Evolutionary conservation across 2,329 filamentous ascomycete species (phyloP).

Genomic region (Phialocephala sp.): DNA sequence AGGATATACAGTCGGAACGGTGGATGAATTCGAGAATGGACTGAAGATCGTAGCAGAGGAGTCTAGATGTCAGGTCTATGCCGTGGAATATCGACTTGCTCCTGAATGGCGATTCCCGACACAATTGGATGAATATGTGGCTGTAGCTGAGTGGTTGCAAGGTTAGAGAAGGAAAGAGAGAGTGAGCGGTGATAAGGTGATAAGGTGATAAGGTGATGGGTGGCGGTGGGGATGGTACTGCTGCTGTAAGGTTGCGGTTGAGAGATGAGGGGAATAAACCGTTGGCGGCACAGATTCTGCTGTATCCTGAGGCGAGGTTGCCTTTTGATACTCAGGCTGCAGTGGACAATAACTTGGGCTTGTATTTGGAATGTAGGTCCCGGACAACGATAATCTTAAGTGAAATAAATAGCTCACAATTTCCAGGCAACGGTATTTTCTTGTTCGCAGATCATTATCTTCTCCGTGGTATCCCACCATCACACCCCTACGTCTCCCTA

Average conservation of each 20-base stretch:
- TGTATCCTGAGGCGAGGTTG: slow-evolving; percentile 45
- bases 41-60: slow-evolving; percentile 43
- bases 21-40: slow-evolving; percentile 48
- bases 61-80: slow-evolving; percentile 34
- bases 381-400: not conserved
- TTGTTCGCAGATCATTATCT: slow-evolving; percentile 44
- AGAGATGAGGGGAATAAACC: slow-evolving; percentile 37
- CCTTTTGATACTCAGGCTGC: slow-evolving; percentile 43
- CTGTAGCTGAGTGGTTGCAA: slow-evolving; percentile 10
- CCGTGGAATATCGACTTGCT: slow-evolving; percentile 18
- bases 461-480: slow-evolving; percentile 34
- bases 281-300: slow-evolving; percentile 43
- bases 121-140: slow-evolving; percentile 19
- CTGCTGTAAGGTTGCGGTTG: slow-evolving; percentile 40
- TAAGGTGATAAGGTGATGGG: slow-evolving; percentile 41
- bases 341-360: slow-evolving; percentile 43
- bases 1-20: slow-evolving; percentile 46
- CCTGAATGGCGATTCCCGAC: slow-evolving; percentile 17
- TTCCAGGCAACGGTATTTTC: slow-evolving; percentile 42
- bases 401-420: not conserved
- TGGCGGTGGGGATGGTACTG: slow-evolving; percentile 47
- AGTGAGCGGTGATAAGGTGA: slow-evolving; percentile 37
- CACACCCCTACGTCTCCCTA: slow-evolving; percentile 41
- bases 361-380: slow-evolving; percentile 33
- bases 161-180: not conserved